A percentile compares a stretch with the other conserved stretches of the same genome.
phyloP scores from a whole-genome alignment of 768 basidiomycete species.

The Boletus speciosus region DNA sequence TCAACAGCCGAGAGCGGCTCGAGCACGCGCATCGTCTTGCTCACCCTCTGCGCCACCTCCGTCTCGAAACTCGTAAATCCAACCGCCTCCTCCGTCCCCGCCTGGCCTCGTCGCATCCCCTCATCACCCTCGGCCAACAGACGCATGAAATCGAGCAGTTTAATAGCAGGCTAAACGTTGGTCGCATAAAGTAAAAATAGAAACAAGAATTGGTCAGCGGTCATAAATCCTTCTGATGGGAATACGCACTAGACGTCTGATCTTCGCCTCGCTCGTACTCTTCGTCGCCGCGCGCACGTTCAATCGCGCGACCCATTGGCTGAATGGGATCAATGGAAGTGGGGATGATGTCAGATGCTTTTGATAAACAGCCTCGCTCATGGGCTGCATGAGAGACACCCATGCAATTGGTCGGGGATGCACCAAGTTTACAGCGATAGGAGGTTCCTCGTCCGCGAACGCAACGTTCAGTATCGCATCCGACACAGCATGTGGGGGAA shows the following conservation, averaged over 20 bases:
- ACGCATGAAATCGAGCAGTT: constrained; percentile 30
- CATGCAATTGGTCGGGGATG: constrained; percentile 33
- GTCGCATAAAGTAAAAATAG: background rate
- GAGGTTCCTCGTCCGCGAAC: constrained; percentile 17
- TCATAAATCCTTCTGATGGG: constrained; percentile 32
- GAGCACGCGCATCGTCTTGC: constrained; percentile 33
- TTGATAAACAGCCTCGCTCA: constrained; percentile 19
- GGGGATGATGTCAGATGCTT: constrained; percentile 4
- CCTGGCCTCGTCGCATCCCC: background rate
- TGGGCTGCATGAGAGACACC: constrained; percentile 21
- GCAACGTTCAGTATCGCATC: constrained; percentile 28
- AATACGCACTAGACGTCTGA: constrained; percentile 30
- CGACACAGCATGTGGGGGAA: constrained; percentile 29
- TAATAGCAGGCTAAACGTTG: constrained; percentile 31
- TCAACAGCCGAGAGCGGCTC: constrained; percentile 25
- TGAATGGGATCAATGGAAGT: constrained; percentile 32
- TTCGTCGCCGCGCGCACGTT: background rate
- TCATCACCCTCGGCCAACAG: constrained; percentile 18
- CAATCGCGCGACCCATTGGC: constrained; percentile 34
- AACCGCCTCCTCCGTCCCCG: background rate
- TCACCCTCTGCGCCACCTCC: constrained; percentile 27
- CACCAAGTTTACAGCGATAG: constrained; percentile 30
- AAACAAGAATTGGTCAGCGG: constrained; percentile 3
- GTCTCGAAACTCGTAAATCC: constrained; percentile 22
- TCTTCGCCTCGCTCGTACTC: constrained; percentile 19